Evolutionary conservation across 2,329 filamentous ascomycete species (phyloP), one percentile per base, ranked within the genome.

Genomic region (Exophiala sideris): DNA sequence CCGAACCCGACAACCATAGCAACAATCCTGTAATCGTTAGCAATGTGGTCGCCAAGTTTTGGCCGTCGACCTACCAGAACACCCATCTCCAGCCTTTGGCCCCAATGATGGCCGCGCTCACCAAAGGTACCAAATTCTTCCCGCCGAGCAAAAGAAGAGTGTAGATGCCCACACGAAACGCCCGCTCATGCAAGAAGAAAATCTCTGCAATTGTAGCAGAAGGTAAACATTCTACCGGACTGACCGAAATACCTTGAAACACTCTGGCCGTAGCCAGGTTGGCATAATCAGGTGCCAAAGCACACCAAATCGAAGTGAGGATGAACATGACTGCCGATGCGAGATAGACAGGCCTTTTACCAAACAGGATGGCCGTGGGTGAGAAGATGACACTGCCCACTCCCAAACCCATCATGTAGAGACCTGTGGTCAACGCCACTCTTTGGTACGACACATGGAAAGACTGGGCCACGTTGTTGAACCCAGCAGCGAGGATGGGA

Each of bases 201-300:
- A 97, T 96, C 70, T 97, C 92, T 3, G 91, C 91, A 65, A 97
- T 92, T 0, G 91, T 96, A 12, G 92, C 91, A 3, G 90, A 95
- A 0, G 92, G 92, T 29, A 97, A 79, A 66, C 91, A 95, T 70
- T 97, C 92, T 7, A 96, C 89, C 0, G 91, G 90, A 61, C 89
- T 94, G 45, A 96, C 86, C 0, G 91, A 87, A 8, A 96, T 77
- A 3, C 92, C 94, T 70, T 95, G 89, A 57, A 96, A 87, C 45
- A 97, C 84, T 50, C 92, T 82, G 21, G 90, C 92, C 7, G 91
- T 70, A 5, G 95, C 77, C 35, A 97, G 78, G 8, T 90, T 95
- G 1, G 79, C 70, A 67, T 92, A 96, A 63, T 78, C 89, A 0
- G 87, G 88, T 2, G 91, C 92, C n/a, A 84, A 68, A 11, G 89